Conservation (phyloP, 805 yeast species). For the Metschnikowia sp. region DNA sequence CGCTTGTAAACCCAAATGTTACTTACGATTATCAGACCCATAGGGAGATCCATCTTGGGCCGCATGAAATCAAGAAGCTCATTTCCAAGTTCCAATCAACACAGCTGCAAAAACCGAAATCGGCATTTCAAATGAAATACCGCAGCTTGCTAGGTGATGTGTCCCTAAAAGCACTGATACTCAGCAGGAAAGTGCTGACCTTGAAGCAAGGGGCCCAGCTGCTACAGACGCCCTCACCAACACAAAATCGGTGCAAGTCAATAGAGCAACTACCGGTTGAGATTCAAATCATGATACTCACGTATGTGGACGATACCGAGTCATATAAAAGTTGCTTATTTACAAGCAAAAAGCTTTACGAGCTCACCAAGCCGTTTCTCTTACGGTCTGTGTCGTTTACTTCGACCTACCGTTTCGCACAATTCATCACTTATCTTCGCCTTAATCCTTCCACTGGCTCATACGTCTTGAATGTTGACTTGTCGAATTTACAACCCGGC, state of each 20-base stretch:
- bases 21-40: constrained; percentile 51
- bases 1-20: constrained; percentile 46
- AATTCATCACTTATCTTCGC: constrained; percentile 67
- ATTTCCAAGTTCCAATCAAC: constrained; percentile 15
- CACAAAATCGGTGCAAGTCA: constrained; percentile 9
- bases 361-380: constrained; percentile 49
- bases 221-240: neutral
- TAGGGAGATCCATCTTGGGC: constrained; percentile 36
- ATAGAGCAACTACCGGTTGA: constrained; percentile 42
- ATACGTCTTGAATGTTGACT: constrained; percentile 54
- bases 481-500: constrained; percentile 46
- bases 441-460: constrained; percentile 53
- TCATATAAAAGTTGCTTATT: constrained; percentile 42
- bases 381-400: constrained; percentile 55
- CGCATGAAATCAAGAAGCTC: constrained; percentile 28
- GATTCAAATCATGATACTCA: constrained; percentile 37
- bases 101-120: constrained; percentile 15
- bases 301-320: constrained; percentile 32
- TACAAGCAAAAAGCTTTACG: constrained; percentile 50
- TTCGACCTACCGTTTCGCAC: constrained; percentile 77
- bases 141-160: constrained; percentile 48
- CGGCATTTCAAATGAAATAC: constrained; percentile 43
- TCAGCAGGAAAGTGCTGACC: constrained; percentile 28
- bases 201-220: neutral
- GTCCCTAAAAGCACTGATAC: constrained; percentile 38